Percentiles rank a stretch among this genome's conserved stretches.
phyloP scores from a whole-genome alignment of 2,329 filamentous ascomycete species.

The Dactylella cylindrospora region DNA sequence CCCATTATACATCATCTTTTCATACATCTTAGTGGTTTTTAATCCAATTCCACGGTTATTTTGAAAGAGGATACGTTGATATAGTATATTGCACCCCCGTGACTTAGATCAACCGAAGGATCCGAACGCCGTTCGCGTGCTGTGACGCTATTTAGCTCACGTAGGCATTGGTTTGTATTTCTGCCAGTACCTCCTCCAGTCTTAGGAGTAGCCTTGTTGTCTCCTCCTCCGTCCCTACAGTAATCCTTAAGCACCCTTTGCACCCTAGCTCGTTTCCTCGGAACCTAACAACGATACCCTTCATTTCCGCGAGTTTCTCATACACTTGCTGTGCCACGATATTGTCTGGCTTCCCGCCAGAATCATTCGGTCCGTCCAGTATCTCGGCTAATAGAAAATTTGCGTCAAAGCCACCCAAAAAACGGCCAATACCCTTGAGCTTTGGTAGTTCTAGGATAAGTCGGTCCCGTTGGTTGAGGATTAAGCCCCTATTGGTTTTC shows the following conservation, averaged over 20 bases:
- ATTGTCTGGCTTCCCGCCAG: constrained; percentile 73
- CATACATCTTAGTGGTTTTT: too few relatives aligned
- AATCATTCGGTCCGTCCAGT: constrained; percentile 61
- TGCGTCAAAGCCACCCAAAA: constrained; percentile 75
- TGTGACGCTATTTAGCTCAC: too few relatives aligned
- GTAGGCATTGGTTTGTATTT: constrained; percentile 50
- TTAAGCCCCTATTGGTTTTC: constrained; percentile 67
- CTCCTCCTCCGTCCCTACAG: constrained; percentile 85
- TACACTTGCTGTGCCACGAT: constrained; percentile 76
- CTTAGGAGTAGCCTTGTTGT: constrained; percentile 75
- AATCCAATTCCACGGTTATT: too few relatives aligned
- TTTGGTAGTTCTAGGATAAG: constrained; percentile 71
- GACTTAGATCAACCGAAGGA: too few relatives aligned
- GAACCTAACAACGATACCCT: constrained; percentile 90
- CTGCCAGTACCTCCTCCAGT: constrained; percentile 59
- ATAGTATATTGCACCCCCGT: too few relatives aligned
- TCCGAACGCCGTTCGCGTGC: too few relatives aligned
- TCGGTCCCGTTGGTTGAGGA: constrained; percentile 75
- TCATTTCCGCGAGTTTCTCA: constrained; percentile 76
- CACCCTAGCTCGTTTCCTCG: constrained; percentile 91
- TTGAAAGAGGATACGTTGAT: too few relatives aligned
- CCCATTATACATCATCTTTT: too few relatives aligned
- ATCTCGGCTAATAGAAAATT: constrained; percentile 95
- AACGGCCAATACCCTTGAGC: constrained; percentile 74
- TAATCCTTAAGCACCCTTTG: constrained; percentile 83